Conservation (phyloP, 2,329 filamentous ascomycete genomes). For the Septoria petroselini region DNA sequence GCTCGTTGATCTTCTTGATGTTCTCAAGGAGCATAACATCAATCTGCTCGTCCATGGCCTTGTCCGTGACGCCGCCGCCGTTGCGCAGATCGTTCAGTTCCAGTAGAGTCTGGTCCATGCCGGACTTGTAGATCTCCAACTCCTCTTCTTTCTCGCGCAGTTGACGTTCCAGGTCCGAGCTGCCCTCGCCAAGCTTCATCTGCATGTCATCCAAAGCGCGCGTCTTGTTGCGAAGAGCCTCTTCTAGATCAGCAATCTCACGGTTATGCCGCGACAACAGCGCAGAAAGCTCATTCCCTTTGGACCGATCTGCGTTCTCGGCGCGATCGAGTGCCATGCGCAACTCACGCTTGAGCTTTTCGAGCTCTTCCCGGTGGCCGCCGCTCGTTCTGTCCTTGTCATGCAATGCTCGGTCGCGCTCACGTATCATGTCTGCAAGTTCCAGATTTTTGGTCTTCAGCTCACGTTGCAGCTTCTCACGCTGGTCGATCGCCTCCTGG, state of each 20-base stretch:
- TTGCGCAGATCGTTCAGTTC: slow-evolving; percentile 83
- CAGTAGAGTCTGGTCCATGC: slow-evolving; percentile 92
- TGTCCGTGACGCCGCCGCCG: slow-evolving; percentile 62
- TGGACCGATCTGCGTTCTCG: slow-evolving; percentile 86
- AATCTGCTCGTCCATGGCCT: slow-evolving; percentile 82
- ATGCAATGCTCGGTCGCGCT: slow-evolving; percentile 87
- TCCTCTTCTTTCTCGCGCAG: slow-evolving; percentile 96
- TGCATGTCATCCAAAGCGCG: slow-evolving; percentile 81
- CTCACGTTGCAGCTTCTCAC: slow-evolving; percentile 93
- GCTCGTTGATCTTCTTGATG: slow-evolving; percentile 90
- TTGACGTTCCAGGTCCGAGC: slow-evolving; percentile 78
- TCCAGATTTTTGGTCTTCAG: slow-evolving; percentile 99
- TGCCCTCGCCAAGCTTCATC: slow-evolving; percentile 72
- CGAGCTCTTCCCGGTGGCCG: slow-evolving; percentile 85
- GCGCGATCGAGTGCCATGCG: slow-evolving; percentile 87
- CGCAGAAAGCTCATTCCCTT: slow-evolving; percentile 90
- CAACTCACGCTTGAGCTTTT: slow-evolving; percentile 91
- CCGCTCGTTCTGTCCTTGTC: slow-evolving; percentile 87
- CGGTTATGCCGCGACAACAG: slow-evolving; percentile 96
- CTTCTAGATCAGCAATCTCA: slow-evolving; percentile 94
- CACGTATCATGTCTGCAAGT: slow-evolving; percentile 95
- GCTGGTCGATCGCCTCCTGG: slow-evolving; percentile 90
- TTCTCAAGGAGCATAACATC: slow-evolving; percentile 84
- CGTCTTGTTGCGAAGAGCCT: slow-evolving; percentile 82
- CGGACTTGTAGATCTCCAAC: slow-evolving; percentile 94